Base-by-base conservation (phyloP, 345 rosid genomes). In the Hirschfeldia incana region DNA sequence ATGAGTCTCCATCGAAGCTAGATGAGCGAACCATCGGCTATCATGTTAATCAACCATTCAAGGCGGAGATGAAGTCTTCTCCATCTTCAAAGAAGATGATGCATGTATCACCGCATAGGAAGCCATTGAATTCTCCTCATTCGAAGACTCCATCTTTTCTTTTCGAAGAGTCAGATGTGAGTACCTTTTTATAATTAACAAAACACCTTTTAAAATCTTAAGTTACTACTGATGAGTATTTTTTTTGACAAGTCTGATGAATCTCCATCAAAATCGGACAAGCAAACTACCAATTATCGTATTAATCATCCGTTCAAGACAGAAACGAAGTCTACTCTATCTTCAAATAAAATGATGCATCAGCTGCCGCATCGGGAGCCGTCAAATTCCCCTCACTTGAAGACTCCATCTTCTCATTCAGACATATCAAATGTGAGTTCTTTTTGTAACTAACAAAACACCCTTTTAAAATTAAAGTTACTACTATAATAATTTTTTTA, bases 401-500 rank as follows among this genome's bases (percentile, higher is more conserved):
- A 63, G 33, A 79, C 92, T 4, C 84, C 90, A 21, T 83, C 94
- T 39, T 81, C 84, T 27, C 73, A 70, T 44, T 75, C 91, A 0
- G 74, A 29, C 30, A 78, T 76, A 67, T 79, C 97, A 36, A 95
- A 86, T 86, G 88, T 78, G 91, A 89, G 97, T 46, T 2, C 1
- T 46, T 95, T 51, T 53, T 6, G 57, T 13, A 36, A 42, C 10
- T 61, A 51, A 70, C 1, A 29, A 34, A 74, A 6, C 15, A 44
- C 73, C 16, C n/a, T 33, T 57, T 67, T 33, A 1, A 13, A 49
- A 1, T 12, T 49, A n/a, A 30, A 66, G 12, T 74, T 74, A 67
- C 59, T 0, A n/a, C 59, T 39, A 27, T 62, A 4, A 39, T 30
- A 57, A n/a, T 5, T 2, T 17, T 67, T 78, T 67, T 13, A 80